Evolutionary conservation across 495 filamentous ascomycete species (phyloP).

Genomic region (Chaetomidium leptoderma): DNA sequence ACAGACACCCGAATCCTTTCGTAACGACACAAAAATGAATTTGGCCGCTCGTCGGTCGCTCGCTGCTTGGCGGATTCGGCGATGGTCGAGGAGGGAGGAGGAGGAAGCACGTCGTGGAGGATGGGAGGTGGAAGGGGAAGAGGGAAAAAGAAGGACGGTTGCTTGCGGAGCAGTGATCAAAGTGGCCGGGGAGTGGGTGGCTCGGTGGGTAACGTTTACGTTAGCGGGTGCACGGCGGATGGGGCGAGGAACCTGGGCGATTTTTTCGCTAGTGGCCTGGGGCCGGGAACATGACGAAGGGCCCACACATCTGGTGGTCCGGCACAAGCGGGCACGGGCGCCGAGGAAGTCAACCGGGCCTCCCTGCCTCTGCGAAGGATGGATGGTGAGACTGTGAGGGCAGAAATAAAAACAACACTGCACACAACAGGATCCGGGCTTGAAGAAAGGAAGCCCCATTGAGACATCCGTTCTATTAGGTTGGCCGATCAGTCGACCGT

Average conservation of each 20-base stretch:
- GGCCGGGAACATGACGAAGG: background rate
- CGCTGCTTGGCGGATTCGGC: constrained; percentile 28
- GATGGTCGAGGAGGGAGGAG: constrained; percentile 21
- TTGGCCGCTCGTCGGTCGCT: constrained; percentile 37
- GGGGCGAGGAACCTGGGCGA: constrained; percentile 20
- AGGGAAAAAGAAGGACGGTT: constrained; percentile 22
- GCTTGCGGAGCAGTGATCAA: constrained; percentile 22
- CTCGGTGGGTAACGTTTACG: constrained; percentile 12
- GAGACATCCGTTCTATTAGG: too few species aligned
- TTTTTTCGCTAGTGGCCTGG: background rate
- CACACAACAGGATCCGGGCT: background rate
- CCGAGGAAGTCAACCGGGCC: constrained; percentile 2
- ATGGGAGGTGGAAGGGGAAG: constrained; percentile 24
- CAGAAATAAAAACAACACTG: background rate
- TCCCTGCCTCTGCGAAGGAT: background rate
- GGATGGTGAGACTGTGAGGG: background rate
- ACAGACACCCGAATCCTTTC: constrained; percentile 29
- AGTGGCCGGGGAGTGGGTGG: constrained; percentile 10
- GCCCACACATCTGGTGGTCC: constrained; percentile 5
- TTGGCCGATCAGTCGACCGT: background rate
- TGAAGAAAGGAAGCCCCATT: too few species aligned
- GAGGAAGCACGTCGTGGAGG: constrained; percentile 23
- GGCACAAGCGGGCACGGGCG: constrained; percentile 13
- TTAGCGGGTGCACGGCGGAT: constrained; percentile 12
- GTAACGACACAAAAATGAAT: constrained; percentile 42